A percentile compares a stretch with the other conserved stretches of the same genome.
phyloP scores from a whole-genome alignment of 1,284 basidiomycete species.

The Ceratobasidium sp. region DNA sequence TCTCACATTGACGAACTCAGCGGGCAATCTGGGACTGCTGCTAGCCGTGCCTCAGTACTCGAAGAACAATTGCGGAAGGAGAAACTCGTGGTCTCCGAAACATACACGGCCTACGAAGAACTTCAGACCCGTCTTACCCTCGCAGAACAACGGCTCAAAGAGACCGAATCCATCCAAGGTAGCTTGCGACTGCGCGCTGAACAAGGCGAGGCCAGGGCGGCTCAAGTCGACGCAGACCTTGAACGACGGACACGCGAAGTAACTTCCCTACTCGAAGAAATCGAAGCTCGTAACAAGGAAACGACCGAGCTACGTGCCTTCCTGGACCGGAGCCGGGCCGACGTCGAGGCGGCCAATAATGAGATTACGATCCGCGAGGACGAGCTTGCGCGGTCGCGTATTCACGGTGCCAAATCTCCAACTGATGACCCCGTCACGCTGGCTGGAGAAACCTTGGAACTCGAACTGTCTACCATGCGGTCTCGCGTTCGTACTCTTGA shows the following conservation, averaged over 20 bases:
- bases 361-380: slow-evolving; percentile 23
- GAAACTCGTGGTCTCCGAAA: slow-evolving; percentile 67
- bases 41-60: slow-evolving; percentile 51
- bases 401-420: slow-evolving; percentile 50
- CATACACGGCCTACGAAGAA: slow-evolving; percentile 59
- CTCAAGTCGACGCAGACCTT: slow-evolving; percentile 16
- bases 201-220: slow-evolving; percentile 8
- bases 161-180: slow-evolving; percentile 3
- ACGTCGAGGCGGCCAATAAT: slow-evolving; percentile 46
- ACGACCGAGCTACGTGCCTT: slow-evolving; percentile 65
- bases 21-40: slow-evolving; percentile 59
- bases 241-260: slow-evolving; percentile 38
- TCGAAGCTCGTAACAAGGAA: slow-evolving; percentile 29
- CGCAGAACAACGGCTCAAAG: slow-evolving; percentile 28
- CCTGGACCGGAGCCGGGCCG: slow-evolving; percentile 63
- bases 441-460: slow-evolving; percentile 74
- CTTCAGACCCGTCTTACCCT: slow-evolving; percentile 60
- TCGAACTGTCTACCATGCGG: slow-evolving; percentile 81
- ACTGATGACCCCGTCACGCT: slow-evolving; percentile 58
- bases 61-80: slow-evolving; percentile 55
- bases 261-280: slow-evolving; percentile 32
- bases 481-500: slow-evolving; percentile 81
- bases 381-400: slow-evolving; percentile 49
- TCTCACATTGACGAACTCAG: slow-evolving; percentile 62
- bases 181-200: slow-evolving; percentile 14